Conservation (phyloP, 129 eudicot species). For the Erigeron canadensis region DNA sequence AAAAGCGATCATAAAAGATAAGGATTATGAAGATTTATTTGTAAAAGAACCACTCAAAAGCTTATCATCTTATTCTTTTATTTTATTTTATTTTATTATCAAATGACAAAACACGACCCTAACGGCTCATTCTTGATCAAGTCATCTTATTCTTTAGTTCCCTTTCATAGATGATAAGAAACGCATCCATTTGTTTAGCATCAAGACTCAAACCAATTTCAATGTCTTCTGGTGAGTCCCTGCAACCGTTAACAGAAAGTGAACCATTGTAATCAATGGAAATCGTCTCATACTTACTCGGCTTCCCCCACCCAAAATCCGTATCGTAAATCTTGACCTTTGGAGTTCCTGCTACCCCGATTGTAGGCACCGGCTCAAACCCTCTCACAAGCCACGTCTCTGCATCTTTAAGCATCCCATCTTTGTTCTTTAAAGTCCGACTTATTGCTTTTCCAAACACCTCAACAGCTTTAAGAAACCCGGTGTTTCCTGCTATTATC, state of each 20-base stretch:
- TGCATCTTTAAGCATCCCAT: background rate
- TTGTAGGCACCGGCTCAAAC: background rate
- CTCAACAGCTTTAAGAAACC: conserved; percentile 21
- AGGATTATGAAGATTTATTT: too few species aligned
- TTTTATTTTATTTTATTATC: too few species aligned
- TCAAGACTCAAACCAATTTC: conserved; percentile 41
- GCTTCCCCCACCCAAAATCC: conserved; percentile 41
- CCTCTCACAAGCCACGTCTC: conserved; percentile 11
- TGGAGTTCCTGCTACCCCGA: conserved; percentile 26
- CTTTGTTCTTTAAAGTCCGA: conserved; percentile 4
- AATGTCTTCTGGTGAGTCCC: conserved; percentile 21
- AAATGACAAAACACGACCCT: background rate
- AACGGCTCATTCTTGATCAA: background rate
- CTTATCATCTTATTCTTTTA: too few species aligned
- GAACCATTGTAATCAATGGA: conserved; percentile 25
- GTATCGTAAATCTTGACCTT: conserved; percentile 28
- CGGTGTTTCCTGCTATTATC: background rate
- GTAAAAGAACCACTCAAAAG: too few species aligned
- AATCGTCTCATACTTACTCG: conserved; percentile 22
- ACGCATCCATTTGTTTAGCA: conserved; percentile 34
- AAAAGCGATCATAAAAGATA: too few species aligned
- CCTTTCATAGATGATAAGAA: conserved; percentile 18
- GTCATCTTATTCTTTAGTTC: conserved; percentile 28
- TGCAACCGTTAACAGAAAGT: conserved; percentile 25
- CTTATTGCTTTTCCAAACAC: conserved; percentile 15